Evolutionary conservation across 768 basidiomycete species (phyloP).

Genomic region (Botryobasidium botryosum): DNA sequence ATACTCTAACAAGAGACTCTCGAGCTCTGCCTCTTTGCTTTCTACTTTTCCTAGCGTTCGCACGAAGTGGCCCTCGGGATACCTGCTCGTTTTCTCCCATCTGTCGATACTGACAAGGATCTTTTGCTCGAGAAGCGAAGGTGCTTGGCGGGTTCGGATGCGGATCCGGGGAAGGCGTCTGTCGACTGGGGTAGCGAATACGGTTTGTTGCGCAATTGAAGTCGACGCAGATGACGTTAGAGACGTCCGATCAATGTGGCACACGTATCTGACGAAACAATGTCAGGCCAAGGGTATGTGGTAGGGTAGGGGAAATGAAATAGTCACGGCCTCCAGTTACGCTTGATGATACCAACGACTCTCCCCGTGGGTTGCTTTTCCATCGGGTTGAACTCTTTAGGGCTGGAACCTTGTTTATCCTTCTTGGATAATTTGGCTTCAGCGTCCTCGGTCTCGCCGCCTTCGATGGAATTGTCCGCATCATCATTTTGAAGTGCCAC

Average conservation of each 20-base stretch:
- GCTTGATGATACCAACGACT: slow-evolving; percentile 81
- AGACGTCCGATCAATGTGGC: slow-evolving; percentile 84
- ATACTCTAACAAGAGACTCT: slow-evolving; percentile 82
- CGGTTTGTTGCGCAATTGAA: slow-evolving; percentile 72
- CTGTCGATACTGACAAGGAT: slow-evolving; percentile 90
- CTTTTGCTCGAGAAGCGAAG: slow-evolving; percentile 74
- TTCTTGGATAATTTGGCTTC: slow-evolving; percentile 29
- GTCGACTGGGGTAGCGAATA: slow-evolving; percentile 89
- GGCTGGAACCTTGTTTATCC: slow-evolving; percentile 19
- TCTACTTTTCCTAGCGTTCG: slow-evolving; percentile 80
- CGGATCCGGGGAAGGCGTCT: slow-evolving; percentile 85
- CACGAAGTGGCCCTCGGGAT: slow-evolving; percentile 96
- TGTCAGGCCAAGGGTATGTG: slow-evolving; percentile 4
- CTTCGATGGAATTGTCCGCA: slow-evolving; percentile 43
- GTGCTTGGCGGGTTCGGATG: slow-evolving; percentile 86
- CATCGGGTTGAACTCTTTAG: slow-evolving; percentile 16
- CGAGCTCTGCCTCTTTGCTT: slow-evolving; percentile 91
- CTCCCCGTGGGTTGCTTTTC: slow-evolving; percentile 75
- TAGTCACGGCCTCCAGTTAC: slow-evolving; percentile 87
- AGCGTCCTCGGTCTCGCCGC: slow-evolving; percentile 18
- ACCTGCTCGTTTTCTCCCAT: slow-evolving; percentile 75
- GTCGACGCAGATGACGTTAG: slow-evolving; percentile 62
- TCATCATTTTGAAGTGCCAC: slow-evolving; percentile 77
- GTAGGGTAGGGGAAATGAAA: not conserved
- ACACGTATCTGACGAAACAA: slow-evolving; percentile 50